phyloP scores from a whole-genome alignment of 1,284 basidiomycete genomes.

The Ganoderma boninense region DNA sequence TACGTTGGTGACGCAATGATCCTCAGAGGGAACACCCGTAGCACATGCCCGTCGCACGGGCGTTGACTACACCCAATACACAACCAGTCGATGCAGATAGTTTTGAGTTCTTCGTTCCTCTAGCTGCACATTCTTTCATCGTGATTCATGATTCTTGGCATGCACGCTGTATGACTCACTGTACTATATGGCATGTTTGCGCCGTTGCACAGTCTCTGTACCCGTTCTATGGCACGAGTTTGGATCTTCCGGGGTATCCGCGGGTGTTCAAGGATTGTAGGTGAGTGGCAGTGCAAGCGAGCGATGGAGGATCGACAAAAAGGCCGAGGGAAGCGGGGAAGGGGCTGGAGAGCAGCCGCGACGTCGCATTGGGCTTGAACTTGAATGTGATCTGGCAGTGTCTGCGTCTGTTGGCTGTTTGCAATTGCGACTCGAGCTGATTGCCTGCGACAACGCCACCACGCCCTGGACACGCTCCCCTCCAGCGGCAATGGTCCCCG shows the following conservation, averaged over 20 bases:
- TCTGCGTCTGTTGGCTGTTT: background rate
- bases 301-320: background rate
- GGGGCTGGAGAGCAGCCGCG: too few species aligned
- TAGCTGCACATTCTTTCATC: background rate
- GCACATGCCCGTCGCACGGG: background rate
- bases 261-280: background rate
- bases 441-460: background rate
- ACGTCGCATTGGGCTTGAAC: background rate
- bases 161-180: background rate
- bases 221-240: background rate
- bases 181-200: background rate
- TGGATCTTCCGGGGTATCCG: too few species aligned
- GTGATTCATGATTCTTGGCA: background rate
- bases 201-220: background rate
- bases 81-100: background rate
- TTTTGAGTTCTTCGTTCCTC: background rate
- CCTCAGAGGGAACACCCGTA: background rate
- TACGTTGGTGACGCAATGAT: background rate
- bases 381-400: background rate
- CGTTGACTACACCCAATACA: background rate
- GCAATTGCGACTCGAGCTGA: background rate
- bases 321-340: background rate
- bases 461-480: background rate
- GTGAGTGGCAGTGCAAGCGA: background rate
- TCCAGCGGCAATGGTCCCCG: constrained; percentile 4